Percentiles rank a stretch among this genome's conserved stretches.
Evolutionary conservation across 2,329 filamentous ascomycete genomes (phyloP).

Genomic region (Penicillium verrucosum): DNA sequence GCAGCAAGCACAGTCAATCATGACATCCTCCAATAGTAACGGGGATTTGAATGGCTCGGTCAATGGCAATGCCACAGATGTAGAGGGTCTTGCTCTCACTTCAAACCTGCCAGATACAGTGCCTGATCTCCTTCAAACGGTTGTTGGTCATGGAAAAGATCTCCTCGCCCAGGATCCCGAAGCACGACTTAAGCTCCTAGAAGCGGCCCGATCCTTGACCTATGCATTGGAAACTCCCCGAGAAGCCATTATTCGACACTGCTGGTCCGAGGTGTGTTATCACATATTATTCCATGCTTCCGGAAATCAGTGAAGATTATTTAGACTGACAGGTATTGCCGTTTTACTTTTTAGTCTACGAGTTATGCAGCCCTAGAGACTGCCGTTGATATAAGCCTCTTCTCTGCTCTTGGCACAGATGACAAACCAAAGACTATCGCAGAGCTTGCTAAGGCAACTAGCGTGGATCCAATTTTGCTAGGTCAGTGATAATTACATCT

Average conservation of each 20-base stretch:
- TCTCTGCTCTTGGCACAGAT: neutral
- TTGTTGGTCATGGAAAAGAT: neutral
- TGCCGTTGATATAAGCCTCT: neutral
- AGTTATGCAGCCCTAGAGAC: neutral
- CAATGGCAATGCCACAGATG: neutral
- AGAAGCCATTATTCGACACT: slow-evolving; percentile 49
- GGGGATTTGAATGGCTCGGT: neutral
- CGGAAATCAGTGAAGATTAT: neutral
- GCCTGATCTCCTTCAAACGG: neutral
- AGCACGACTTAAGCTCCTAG: slow-evolving; percentile 10
- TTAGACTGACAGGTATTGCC: neutral
- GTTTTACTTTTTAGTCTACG: neutral
- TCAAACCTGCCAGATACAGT: neutral
- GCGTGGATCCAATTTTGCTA: neutral
- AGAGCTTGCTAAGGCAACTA: neutral
- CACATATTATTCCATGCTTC: neutral
- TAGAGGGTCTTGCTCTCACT: slow-evolving; percentile 1
- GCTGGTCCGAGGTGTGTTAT: slow-evolving; percentile 39
- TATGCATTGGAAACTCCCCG: slow-evolving; percentile 45
- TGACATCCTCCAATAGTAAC: neutral
- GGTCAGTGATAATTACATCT: neutral
- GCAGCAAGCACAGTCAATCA: neutral
- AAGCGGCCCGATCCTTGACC: slow-evolving; percentile 17
- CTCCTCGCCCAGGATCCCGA: neutral
- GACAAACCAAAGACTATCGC: neutral